Conservation (phyloP, 1,139 yeast genomes). For the Kurtzmaniella quercitrusa region DNA sequence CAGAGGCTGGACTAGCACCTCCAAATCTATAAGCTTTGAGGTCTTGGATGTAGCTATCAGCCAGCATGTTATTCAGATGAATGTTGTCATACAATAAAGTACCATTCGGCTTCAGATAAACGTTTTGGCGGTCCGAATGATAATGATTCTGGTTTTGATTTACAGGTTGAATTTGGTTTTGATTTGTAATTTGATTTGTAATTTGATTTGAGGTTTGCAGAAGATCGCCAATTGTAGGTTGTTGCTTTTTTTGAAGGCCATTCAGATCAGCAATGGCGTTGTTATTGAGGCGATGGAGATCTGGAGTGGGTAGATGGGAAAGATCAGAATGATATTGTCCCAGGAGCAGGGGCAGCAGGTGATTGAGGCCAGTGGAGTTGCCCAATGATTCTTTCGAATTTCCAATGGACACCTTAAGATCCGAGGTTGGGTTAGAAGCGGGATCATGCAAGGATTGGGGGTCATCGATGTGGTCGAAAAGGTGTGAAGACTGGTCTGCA, state of each 20-base stretch:
- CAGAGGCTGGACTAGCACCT: neutral
- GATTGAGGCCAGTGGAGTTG: neutral
- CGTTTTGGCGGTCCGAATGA: neutral
- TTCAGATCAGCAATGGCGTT: neutral
- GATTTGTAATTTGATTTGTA: too few species aligned
- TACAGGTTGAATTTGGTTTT: neutral
- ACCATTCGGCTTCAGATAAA: neutral
- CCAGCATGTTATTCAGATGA: neutral
- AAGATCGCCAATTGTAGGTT: neutral
- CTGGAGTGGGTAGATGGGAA: neutral
- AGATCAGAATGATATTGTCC: neutral
- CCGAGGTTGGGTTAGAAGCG: neutral
- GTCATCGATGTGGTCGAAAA: neutral
- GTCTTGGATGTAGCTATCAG: slow-evolving; percentile 5
- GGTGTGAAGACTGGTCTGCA: neutral
- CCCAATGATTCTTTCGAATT: too few species aligned
- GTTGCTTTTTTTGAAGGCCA: neutral
- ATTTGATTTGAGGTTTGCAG: neutral
- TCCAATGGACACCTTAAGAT: neutral
- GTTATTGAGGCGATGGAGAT: neutral
- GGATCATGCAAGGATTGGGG: neutral
- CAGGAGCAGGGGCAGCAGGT: neutral
- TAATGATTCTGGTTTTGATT: neutral
- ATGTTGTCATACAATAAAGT: neutral
- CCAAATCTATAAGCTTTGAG: slow-evolving; percentile 5